A percentile compares a stretch with the other conserved stretches of the same genome.
Evolutionary conservation across 306 rosid species (phyloP).

Genomic region (Myrica gale): DNA sequence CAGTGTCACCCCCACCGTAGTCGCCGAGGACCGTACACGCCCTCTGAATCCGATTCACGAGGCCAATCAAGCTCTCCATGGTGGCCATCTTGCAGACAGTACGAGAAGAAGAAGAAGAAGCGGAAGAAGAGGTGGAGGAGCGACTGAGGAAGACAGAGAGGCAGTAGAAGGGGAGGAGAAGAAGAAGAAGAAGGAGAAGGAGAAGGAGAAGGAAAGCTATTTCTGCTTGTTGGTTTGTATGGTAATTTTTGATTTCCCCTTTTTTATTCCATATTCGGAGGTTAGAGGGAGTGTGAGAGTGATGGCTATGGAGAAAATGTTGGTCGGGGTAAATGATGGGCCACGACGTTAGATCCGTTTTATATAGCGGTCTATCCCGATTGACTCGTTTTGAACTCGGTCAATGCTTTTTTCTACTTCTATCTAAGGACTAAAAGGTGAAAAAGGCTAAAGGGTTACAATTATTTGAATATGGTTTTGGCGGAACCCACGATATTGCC

Average conservation of each 20-base stretch:
- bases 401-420: not conserved
- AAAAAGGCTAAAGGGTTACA: too few species aligned
- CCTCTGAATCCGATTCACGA: conserved; percentile 86
- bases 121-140: conserved; percentile 9
- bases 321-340: not conserved
- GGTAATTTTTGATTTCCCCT: too few species aligned
- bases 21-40: conserved; percentile 94
- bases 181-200: too few species aligned
- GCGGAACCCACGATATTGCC: not conserved
- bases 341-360: not conserved
- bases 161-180: conserved; percentile 7
- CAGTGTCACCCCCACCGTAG: conserved; percentile 62
- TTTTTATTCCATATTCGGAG: not conserved
- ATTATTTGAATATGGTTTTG: not conserved
- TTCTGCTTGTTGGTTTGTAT: conserved; percentile 1
- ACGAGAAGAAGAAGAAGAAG: conserved; percentile 17
- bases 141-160: not conserved
- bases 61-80: conserved; percentile 93
- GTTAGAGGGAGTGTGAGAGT: not conserved
- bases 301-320: not conserved
- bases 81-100: conserved; percentile 46
- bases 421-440: too few species aligned
- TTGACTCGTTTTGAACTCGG: conserved; percentile 20
- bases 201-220: conserved; percentile 30
- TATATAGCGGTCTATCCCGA: not conserved